Evolutionary conservation across 129 eudicot genomes (phyloP).

Genomic region (Deinandra increscens): DNA sequence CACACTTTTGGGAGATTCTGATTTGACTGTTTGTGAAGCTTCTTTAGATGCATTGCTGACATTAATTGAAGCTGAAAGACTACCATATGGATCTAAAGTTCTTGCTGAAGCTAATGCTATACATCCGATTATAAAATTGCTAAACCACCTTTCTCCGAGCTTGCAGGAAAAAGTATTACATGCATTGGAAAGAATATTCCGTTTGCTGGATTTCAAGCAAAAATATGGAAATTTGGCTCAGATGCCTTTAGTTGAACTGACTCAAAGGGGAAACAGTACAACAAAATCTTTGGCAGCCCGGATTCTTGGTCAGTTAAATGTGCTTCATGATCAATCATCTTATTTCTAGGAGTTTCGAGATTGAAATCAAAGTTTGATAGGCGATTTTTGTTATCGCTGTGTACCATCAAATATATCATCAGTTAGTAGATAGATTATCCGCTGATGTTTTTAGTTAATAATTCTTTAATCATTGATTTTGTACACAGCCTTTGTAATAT

Average conservation of each 20-base stretch:
- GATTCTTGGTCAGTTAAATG: constrained; percentile 59
- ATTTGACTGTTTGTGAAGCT: constrained; percentile 50
- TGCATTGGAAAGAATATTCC: constrained; percentile 49
- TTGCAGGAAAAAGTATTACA: constrained; percentile 64
- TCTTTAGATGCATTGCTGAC: constrained; percentile 63
- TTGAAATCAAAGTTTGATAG: constrained; percentile 1
- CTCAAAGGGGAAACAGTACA: constrained; percentile 51
- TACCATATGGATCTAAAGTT: constrained; percentile 50
- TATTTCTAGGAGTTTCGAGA: constrained; percentile 39
- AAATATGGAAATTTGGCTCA: constrained; percentile 52
- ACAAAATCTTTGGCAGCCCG: constrained; percentile 59
- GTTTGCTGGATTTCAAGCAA: constrained; percentile 45
- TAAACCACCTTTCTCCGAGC: constrained; percentile 33
- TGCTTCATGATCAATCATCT: constrained; percentile 71
- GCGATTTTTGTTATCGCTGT: constrained; percentile 3
- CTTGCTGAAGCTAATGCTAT: constrained; percentile 56
- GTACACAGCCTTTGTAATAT: constrained; percentile 32
- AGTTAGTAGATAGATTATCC: constrained; percentile 17
- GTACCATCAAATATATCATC: constrained; percentile 17
- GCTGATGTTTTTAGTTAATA: constrained; percentile 15
- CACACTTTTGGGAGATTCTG: constrained; percentile 47
- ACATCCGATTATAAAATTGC: constrained; percentile 45
- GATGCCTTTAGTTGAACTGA: constrained; percentile 66
- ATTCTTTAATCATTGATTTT: constrained; percentile 32
- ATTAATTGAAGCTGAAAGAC: constrained; percentile 43